A percentile compares a stretch with the other conserved stretches of the same genome.
Evolutionary conservation across 2,329 filamentous ascomycete genomes (phyloP).

Genomic region (Colletotrichum trifolii): DNA sequence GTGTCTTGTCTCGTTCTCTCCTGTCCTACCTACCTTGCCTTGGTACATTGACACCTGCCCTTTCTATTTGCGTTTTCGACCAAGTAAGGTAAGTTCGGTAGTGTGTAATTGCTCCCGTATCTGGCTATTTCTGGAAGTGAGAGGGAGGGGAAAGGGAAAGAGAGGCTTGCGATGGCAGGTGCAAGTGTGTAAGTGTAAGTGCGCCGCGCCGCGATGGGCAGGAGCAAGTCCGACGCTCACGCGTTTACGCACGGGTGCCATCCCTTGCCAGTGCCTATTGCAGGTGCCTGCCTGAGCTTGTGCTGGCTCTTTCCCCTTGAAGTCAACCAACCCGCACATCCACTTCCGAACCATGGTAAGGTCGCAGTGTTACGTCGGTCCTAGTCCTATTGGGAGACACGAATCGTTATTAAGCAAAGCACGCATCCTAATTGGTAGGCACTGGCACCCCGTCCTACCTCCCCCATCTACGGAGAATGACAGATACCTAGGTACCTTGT

Average conservation of each 20-base stretch:
- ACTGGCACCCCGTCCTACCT: no score
- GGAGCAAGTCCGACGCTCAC: no score
- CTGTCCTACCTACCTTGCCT: no score
- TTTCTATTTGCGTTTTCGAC: conserved; percentile 24
- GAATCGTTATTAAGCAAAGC: no score
- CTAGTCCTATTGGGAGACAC: no score
- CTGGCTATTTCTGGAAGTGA: conserved; percentile 22
- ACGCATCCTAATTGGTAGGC: no score
- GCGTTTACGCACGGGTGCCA: no score
- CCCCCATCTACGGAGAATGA: no score
- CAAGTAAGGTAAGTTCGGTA: no score
- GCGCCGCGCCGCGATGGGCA: no score
- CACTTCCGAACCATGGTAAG: background rate
- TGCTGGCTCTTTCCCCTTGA: conserved; percentile 22
- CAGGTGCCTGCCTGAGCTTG: background rate
- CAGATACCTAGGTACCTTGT: background rate
- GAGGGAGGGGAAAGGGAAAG: conserved; percentile 16
- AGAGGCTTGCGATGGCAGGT: background rate
- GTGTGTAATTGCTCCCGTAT: conserved; percentile 17
- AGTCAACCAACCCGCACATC: conserved; percentile 22
- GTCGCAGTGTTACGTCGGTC: no score
- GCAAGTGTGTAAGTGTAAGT: background rate
- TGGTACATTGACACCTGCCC: background rate
- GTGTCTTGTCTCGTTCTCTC: no score
- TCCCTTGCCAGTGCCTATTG: background rate